Conservation (phyloP, 441 rosid genomes). For the Kokia cookei region DNA sequence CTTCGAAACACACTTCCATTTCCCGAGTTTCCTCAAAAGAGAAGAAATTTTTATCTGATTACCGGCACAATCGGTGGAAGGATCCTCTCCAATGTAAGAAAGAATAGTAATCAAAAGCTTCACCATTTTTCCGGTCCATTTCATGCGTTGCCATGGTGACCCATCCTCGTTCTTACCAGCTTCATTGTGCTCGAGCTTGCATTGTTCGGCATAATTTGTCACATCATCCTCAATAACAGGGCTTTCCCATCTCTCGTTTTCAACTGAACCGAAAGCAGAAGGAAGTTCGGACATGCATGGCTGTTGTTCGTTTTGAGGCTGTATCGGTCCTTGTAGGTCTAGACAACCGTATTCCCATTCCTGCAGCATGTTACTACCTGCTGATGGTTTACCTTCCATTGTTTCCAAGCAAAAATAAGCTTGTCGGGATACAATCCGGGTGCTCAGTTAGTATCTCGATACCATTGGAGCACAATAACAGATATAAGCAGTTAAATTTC, state of each 20-base stretch:
- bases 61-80: constrained; percentile 4
- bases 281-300: background rate
- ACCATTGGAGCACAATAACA: background rate
- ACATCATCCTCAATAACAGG: background rate
- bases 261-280: background rate
- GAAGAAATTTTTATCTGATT: constrained; percentile 4
- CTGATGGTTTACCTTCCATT: constrained; percentile 12
- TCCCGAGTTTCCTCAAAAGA: constrained; percentile 24
- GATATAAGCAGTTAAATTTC: background rate
- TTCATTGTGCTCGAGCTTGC: constrained; percentile 12
- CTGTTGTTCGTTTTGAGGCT: constrained; percentile 8
- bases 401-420: background rate
- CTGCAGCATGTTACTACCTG: constrained; percentile 2
- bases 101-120: constrained; percentile 26
- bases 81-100: constrained; percentile 26
- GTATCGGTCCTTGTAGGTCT: constrained; percentile 9
- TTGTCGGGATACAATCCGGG: background rate
- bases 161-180: constrained; percentile 3
- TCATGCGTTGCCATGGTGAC: constrained; percentile 22
- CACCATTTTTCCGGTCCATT: constrained; percentile 29
- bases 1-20: constrained; percentile 29
- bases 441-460: background rate
- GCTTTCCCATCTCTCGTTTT: background rate
- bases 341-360: background rate
- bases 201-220: background rate